Conservation (phyloP, 169 alveolate genomes). For the Neospora caninum region DNA sequence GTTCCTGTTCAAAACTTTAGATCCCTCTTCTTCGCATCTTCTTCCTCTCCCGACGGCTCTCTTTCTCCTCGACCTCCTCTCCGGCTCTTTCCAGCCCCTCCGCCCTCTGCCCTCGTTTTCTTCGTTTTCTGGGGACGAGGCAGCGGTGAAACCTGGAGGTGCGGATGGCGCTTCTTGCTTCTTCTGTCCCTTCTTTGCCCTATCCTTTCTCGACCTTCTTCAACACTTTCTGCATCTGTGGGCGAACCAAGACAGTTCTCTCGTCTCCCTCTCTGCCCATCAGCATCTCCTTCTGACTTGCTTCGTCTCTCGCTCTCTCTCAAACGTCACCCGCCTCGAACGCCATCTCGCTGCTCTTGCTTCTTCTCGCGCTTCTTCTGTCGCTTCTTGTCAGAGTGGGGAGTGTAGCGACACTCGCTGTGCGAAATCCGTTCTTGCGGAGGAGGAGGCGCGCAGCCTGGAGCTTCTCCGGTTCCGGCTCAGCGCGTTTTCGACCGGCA, state of each 20-base stretch:
- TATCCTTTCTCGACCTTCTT: background rate
- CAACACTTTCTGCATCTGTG: slow-evolving; percentile 20
- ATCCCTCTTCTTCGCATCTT: background rate
- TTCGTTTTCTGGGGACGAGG: background rate
- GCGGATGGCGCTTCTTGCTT: background rate
- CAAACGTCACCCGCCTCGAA: background rate
- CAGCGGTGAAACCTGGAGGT: no score
- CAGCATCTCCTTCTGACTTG: background rate
- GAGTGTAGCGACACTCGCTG: no score
- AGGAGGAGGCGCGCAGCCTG: background rate
- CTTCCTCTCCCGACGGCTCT: slow-evolving; percentile 4
- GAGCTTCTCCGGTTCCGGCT: background rate
- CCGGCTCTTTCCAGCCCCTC: background rate
- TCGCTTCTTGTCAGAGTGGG: background rate
- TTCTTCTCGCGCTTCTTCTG: background rate
- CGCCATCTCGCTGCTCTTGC: background rate
- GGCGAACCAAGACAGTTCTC: background rate
- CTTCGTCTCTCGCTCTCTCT: background rate
- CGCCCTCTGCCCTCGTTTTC: background rate
- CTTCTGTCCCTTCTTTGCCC: background rate
- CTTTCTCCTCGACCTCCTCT: background rate
- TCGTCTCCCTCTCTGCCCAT: background rate
- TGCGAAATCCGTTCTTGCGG: background rate
- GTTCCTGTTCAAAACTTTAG: background rate
- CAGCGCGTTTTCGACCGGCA: background rate